Base-by-base conservation (phyloP, 805 yeast species). In the Lachancea nothofagi region DNA sequence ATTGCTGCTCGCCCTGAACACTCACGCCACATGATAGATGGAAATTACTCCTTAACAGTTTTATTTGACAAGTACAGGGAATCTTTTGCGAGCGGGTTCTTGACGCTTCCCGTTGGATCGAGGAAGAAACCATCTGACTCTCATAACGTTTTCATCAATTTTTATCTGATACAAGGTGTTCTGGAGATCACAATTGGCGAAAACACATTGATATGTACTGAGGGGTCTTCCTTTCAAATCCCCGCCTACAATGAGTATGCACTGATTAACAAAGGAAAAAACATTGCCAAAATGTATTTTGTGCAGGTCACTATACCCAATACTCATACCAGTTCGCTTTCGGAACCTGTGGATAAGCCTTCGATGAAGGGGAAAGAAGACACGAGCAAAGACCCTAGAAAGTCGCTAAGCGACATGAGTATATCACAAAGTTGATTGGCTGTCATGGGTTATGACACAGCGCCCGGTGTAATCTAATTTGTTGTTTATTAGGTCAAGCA, bases 191-290 rank as follows among this genome's bases (percentile, higher is more conserved):
- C 78, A 1, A 47, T 88, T 3, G 72, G 76, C 14, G 75, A 74
- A 5, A 70, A 69, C 15, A 69, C 65, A 17, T 84, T 88, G 55
- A 62, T 77, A 3, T 82, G 80, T 5, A 70, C 75, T 1, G 66
- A 71, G 40, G 95, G 95, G 1, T 82, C 95, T 38, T 75, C 90
- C 4, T 80, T 88, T 51, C 84, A 83, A 51, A 71, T 89, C 5
- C 96, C 96, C 1, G 74, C 82, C 64, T 82, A 80, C 4, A 84
- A 83, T 54, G 70, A 72, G 30, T 87, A 85, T 59, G 75, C 82
- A 13, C 71, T 88, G 47, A 71, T 70, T 33, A 85, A 85, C 54
- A 70, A 68, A 29, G 83, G 88, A 0, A 63, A 68, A 23, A 66
- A 64, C 13, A 70, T 69, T 24, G 87, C 82, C 0, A 71, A 74